Evolutionary conservation across 257 asterid genomes (phyloP).

Genomic region (Ilex aquifolium): DNA sequence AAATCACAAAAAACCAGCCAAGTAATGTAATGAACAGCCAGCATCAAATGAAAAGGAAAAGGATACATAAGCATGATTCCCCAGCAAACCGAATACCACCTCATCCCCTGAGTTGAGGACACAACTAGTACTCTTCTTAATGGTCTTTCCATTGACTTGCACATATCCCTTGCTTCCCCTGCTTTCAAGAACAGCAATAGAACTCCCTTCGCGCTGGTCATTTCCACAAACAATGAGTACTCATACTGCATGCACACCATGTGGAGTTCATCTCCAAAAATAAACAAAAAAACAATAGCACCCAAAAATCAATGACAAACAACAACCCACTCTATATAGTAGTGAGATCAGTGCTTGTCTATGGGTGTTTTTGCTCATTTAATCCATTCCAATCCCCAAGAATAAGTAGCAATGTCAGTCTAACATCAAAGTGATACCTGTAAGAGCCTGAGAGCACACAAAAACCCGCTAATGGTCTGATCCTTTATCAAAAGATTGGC

Average conservation of each 20-base stretch:
- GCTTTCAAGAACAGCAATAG: conserved; percentile 70
- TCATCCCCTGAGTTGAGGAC: conserved; percentile 86
- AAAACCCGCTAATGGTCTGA: conserved; percentile 37
- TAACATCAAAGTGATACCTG: conserved; percentile 36
- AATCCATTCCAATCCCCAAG: not conserved
- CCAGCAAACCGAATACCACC: conserved; percentile 63
- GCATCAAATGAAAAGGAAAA: conserved; percentile 9
- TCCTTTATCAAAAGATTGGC: conserved; percentile 64
- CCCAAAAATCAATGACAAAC: not conserved
- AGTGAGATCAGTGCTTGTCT: not conserved
- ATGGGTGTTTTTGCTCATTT: not conserved
- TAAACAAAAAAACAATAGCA: not conserved
- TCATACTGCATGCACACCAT: conserved; percentile 15
- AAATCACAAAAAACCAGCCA: conserved; percentile 5
- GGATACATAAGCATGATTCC: conserved; percentile 87
- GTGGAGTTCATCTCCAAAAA: conserved; percentile 20
- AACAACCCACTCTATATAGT: not conserved
- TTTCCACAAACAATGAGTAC: conserved; percentile 23
- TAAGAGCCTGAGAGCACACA: conserved; percentile 53
- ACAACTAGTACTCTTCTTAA: conserved; percentile 45
- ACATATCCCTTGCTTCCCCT: conserved; percentile 74
- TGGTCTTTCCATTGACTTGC: conserved; percentile 69
- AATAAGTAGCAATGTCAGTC: not conserved
- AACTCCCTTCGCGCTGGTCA: conserved; percentile 59
- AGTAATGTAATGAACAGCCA: conserved; percentile 1